phyloP scores from a whole-genome alignment of 108 stramenopile genomes.

The Stephanodiscus minutulus region DNA sequence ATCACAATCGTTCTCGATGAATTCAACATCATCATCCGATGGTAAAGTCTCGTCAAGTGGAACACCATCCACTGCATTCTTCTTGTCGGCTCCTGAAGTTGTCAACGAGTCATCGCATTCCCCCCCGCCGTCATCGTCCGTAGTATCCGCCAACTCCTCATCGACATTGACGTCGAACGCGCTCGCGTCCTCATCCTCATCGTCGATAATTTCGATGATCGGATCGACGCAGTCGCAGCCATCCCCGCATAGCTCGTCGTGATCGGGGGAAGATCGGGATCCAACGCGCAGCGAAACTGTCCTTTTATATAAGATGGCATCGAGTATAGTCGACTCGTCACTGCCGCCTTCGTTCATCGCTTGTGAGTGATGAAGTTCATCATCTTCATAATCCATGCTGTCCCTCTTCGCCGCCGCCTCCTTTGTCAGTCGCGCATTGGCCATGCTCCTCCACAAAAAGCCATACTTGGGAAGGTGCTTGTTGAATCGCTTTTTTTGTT shows the following conservation, averaged over 20 bases:
- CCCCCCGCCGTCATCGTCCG: conserved; percentile 19
- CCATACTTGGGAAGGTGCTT: conserved; percentile 60
- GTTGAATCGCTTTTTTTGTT: conserved; percentile 36
- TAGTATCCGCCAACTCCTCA: conserved; percentile 4
- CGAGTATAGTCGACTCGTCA: conserved; percentile 22
- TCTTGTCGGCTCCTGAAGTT: neutral
- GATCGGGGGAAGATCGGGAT: conserved; percentile 8
- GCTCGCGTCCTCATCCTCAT: conserved; percentile 32
- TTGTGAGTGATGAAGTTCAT: neutral
- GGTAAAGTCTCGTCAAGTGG: conserved; percentile 5
- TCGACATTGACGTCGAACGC: conserved; percentile 15
- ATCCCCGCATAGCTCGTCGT: conserved; percentile 29
- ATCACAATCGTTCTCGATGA: conserved; percentile 6
- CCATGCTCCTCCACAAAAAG: conserved; percentile 55
- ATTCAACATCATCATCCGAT: conserved; percentile 2
- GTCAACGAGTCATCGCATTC: neutral
- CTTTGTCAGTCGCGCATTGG: conserved; percentile 11
- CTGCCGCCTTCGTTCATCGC: neutral
- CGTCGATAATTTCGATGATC: conserved; percentile 46
- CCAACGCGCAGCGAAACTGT: conserved; percentile 19
- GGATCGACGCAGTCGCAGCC: conserved; percentile 49
- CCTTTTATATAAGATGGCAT: conserved; percentile 35
- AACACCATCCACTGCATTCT: neutral
- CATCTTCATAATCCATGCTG: neutral
- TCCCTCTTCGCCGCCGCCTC: neutral